These are phyloP conservation scores for Carpinus fangiana DNA, from an alignment of 306 rosid species.

Conservation along the genomic window DNA sequence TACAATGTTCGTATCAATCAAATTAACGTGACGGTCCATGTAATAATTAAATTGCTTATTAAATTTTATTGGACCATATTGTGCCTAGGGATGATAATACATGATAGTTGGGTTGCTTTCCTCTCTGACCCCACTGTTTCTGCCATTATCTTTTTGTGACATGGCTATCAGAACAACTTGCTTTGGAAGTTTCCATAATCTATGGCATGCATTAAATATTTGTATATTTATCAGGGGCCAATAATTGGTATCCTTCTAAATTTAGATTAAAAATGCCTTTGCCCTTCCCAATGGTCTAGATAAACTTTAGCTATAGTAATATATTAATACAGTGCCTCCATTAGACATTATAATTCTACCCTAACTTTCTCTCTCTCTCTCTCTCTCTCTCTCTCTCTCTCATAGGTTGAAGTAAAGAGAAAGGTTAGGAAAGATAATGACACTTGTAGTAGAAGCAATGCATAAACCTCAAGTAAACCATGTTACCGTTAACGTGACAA, in stretches of 20 bases:
- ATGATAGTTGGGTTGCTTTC: slow-evolving; percentile 1
- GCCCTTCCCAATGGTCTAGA: slow-evolving; percentile 19
- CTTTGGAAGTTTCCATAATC: slow-evolving; percentile 38
- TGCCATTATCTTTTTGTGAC: neutral
- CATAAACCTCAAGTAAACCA: neutral
- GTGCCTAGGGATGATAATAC: neutral
- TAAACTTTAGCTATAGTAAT: slow-evolving; percentile 4
- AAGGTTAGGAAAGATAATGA: slow-evolving; percentile 38
- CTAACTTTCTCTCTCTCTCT: neutral
- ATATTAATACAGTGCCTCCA: slow-evolving; percentile 23
- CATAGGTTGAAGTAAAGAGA: slow-evolving; percentile 14
- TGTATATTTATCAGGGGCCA: slow-evolving; percentile 10
- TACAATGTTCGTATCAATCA: too few species aligned
- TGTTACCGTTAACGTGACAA: neutral
- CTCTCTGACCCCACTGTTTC: slow-evolving; percentile 13
- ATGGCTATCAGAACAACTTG: slow-evolving; percentile 32
- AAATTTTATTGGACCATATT: too few species aligned
- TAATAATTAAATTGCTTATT: too few species aligned
- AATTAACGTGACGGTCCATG: too few species aligned
- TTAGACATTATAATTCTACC: slow-evolving; percentile 30
- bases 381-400: neutral
- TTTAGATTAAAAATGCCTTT: slow-evolving; percentile 12
- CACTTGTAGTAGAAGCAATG: slow-evolving; percentile 46
- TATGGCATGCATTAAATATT: neutral
- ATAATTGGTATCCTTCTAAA: slow-evolving; percentile 35